A percentile compares a stretch with the other conserved stretches of the same genome.
Evolutionary conservation across 2,329 filamentous ascomycete genomes (phyloP).

Genomic region (Xylariales sp.): DNA sequence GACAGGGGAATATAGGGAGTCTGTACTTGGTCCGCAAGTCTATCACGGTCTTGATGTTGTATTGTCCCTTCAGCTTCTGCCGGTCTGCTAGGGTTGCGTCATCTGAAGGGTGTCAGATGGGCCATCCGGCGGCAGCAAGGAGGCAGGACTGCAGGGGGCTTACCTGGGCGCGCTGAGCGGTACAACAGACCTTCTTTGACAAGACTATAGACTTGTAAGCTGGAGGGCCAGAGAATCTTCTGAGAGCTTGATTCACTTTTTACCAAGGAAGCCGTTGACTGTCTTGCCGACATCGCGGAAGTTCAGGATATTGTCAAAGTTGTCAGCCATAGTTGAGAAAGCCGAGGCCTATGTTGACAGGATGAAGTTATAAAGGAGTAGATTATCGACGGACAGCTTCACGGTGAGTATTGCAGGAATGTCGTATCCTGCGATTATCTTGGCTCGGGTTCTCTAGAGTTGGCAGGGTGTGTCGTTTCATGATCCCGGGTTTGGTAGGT

Average conservation of each 20-base stretch:
- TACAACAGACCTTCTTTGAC: conserved; percentile 61
- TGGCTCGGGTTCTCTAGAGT: not conserved
- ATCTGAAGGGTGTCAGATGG: conserved; percentile 39
- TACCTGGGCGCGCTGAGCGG: conserved; percentile 61
- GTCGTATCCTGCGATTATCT: not conserved
- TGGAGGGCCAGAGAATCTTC: no score
- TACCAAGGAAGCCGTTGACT: conserved; percentile 55
- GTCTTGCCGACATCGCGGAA: conserved; percentile 71
- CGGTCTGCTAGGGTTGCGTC: conserved; percentile 66
- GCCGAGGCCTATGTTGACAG: no score
- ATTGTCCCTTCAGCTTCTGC: conserved; percentile 49
- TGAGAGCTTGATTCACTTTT: no score
- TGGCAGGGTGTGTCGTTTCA: not conserved
- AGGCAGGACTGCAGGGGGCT: not conserved
- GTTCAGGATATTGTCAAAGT: conserved; percentile 61
- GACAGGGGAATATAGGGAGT: no score
- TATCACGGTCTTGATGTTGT: conserved; percentile 66
- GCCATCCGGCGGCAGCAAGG: not conserved
- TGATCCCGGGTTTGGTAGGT: not conserved
- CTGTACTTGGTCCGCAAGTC: conserved; percentile 75
- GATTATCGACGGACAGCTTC: no score
- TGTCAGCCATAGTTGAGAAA: conserved; percentile 16
- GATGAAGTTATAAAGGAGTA: no score
- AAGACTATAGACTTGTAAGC: no score
- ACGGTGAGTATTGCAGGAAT: not conserved